Evolutionary conservation across 2,329 filamentous ascomycete species (phyloP).

Genomic region (Ophiocordyceps robertsii): DNA sequence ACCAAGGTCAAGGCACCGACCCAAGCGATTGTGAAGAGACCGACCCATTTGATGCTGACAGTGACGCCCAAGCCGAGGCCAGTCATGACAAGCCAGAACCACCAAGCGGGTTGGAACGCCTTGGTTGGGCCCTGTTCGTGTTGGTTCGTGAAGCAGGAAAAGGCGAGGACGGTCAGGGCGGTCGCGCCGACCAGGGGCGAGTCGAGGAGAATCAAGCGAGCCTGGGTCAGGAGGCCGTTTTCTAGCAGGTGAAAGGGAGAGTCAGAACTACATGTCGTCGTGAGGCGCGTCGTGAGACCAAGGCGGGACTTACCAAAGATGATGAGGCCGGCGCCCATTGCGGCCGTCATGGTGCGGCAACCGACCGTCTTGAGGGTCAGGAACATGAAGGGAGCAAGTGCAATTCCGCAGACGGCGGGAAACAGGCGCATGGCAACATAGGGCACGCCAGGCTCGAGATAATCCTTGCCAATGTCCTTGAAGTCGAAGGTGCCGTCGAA

Average conservation of each 20-base stretch:
- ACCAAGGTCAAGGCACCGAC: conserved; percentile 80
- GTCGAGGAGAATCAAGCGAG: conserved; percentile 88
- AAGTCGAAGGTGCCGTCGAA: conserved; percentile 96
- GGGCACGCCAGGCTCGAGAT: conserved; percentile 83
- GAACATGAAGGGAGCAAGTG: conserved; percentile 87
- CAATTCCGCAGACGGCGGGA: conserved; percentile 76
- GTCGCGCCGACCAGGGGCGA: conserved; percentile 90
- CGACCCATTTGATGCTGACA: conserved; percentile 96
- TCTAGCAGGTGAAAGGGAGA: conserved; percentile 35
- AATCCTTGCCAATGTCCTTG: conserved; percentile 99
- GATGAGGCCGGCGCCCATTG: conserved; percentile 71
- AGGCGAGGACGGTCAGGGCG: conserved; percentile 78
- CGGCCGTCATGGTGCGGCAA: conserved; percentile 74
- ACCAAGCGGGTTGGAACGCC: conserved; percentile 85
- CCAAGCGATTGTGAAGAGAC: conserved; percentile 97
- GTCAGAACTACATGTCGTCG: not conserved
- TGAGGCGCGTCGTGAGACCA: not conserved
- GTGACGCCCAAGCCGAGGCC: conserved; percentile 83
- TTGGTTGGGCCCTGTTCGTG: conserved; percentile 83
- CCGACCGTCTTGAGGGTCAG: conserved; percentile 83
- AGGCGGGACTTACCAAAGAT: conserved; percentile 62
- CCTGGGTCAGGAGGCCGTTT: conserved; percentile 90
- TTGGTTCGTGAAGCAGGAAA: conserved; percentile 90
- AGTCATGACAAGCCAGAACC: conserved; percentile 89
- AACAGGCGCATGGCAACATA: conserved; percentile 97